Percentiles rank a stretch among this genome's conserved stretches.
Evolutionary conservation across 2,329 filamentous ascomycete genomes (phyloP).

Genomic region (Periconia sp.): DNA sequence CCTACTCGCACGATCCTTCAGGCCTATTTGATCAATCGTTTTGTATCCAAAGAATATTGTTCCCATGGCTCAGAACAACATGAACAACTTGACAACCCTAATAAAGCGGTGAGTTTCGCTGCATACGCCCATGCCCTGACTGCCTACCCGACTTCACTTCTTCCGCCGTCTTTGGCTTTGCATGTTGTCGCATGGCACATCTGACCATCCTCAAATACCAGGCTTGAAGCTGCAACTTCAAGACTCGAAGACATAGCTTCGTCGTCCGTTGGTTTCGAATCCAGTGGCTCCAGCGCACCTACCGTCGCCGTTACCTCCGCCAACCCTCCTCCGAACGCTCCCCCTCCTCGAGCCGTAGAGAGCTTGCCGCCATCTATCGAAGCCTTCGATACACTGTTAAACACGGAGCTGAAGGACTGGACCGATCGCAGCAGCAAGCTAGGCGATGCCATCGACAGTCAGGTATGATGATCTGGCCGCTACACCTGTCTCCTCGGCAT

Average conservation of each 20-base stretch:
- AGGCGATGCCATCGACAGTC: slow-evolving; percentile 76
- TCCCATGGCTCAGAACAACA: slow-evolving; percentile 74
- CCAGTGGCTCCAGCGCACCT: slow-evolving; percentile 32
- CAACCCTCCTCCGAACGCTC: slow-evolving; percentile 15
- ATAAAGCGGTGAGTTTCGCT: slow-evolving; percentile 84
- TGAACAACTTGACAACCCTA: slow-evolving; percentile 95
- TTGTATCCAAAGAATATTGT: slow-evolving; percentile 12
- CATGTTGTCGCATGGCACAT: slow-evolving; percentile 11
- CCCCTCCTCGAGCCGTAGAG: slow-evolving; percentile 42
- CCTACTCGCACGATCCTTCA: background rate
- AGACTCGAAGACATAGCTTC: slow-evolving; percentile 94
- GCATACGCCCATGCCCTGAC: background rate
- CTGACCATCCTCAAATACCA: slow-evolving; percentile 57
- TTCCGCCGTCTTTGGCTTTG: slow-evolving; percentile 15
- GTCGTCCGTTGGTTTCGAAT: slow-evolving; percentile 62
- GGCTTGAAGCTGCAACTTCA: slow-evolving; percentile 95
- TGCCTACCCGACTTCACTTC: slow-evolving; percentile 7
- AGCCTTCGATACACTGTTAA: slow-evolving; percentile 82
- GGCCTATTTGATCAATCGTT: background rate
- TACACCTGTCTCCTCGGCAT: background rate
- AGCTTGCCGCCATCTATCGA: slow-evolving; percentile 67
- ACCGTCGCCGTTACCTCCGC: slow-evolving; percentile 38
- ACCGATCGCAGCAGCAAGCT: slow-evolving; percentile 75
- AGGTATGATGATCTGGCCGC: slow-evolving; percentile 56
- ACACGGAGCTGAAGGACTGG: slow-evolving; percentile 73